Evolutionary conservation across 2,329 filamentous ascomycete genomes (phyloP).

Genomic region (Fusarium sp.): DNA sequence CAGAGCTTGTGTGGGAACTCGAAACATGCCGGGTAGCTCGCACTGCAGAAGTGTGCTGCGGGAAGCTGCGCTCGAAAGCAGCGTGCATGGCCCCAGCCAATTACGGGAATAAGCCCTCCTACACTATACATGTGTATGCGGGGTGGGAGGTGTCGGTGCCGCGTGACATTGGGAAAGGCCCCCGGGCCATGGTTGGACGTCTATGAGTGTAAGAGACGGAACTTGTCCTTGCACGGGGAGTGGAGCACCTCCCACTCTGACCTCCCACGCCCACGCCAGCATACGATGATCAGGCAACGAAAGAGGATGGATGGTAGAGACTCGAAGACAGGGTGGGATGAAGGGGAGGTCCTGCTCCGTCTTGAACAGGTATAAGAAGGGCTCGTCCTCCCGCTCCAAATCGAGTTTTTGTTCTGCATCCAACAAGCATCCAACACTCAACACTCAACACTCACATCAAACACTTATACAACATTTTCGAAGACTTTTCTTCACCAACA

Average conservation of each 20-base stretch:
- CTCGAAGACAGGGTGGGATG: conserved; percentile 17
- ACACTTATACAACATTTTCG: conserved; percentile 38
- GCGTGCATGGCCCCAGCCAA: conserved; percentile 29
- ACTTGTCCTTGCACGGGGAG: conserved; percentile 29
- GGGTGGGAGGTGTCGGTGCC: conserved; percentile 35
- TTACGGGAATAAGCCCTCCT: conserved; percentile 16
- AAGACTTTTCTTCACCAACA: conserved; percentile 42
- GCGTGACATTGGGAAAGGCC: conserved; percentile 27
- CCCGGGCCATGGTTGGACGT: conserved; percentile 28
- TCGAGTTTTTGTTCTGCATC: conserved; percentile 39
- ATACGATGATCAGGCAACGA: conserved; percentile 43
- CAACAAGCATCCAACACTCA: conserved; percentile 36
- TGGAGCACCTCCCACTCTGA: conserved; percentile 31
- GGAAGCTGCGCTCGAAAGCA: conserved; percentile 24
- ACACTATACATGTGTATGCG: conserved; percentile 33
- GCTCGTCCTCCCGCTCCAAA: conserved; percentile 26
- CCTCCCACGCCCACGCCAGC: conserved; percentile 32
- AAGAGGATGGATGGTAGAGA: conserved; percentile 4
- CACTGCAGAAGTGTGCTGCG: conserved; percentile 8
- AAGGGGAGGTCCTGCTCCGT: conserved; percentile 17
- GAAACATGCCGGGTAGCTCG: conserved; percentile 24
- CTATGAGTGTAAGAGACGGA: conserved; percentile 3
- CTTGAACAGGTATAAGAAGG: conserved; percentile 42
- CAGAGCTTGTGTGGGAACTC: conserved; percentile 25
- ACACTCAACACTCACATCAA: conserved; percentile 28